Base-by-base conservation (phyloP, 441 rosid genomes). In the Raphanus hybrid region DNA sequence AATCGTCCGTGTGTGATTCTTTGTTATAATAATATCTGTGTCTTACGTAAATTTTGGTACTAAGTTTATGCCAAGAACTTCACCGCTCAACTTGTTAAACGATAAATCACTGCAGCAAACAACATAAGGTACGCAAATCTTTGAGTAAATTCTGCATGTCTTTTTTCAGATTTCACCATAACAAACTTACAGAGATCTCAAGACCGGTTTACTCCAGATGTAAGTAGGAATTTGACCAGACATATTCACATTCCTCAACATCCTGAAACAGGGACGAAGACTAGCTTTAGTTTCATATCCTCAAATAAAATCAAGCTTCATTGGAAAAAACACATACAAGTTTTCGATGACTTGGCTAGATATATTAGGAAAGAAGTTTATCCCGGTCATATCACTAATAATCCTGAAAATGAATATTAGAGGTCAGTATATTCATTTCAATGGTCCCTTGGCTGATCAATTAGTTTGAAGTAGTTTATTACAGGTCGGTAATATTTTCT, bases 171-270 rank as follows among this genome's bases (percentile, higher is more conserved):
- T 74, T 8, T 74, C 26, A 67, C 11, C 0, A 9, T 3, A 58
- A 69, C 11, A 6, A 61, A 69, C 79, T 76, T 69, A 76, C 75
- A 76, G 75, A 34, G 26, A 57, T 69, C 2, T 6, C 3, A 77
- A 11, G 0, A 0, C 0, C 2, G 52, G 60, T 37, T 11, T 64
- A 12, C 15, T 16, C 80, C 80, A 77, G 16, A 77, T 70, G 80
- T 64, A 77, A 55, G 80, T 2, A 64, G 75, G 80, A 41, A 77
- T 77, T n/a, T 50, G 54, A 64, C 80, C 80, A 41, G 61, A 64
- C 71, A 77, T 0, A 12, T 11, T 3, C 67, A 77, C 67, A 64
- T 70, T 77, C 75, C 80, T 77, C 71, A 77, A 70, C 41, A 77
- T 32, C 61, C 75, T 77, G 67, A 3, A 64, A 29, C 18, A 64